Conservation (phyloP, 495 filamentous ascomycete species). For the Mytilinidion resinicola region DNA sequence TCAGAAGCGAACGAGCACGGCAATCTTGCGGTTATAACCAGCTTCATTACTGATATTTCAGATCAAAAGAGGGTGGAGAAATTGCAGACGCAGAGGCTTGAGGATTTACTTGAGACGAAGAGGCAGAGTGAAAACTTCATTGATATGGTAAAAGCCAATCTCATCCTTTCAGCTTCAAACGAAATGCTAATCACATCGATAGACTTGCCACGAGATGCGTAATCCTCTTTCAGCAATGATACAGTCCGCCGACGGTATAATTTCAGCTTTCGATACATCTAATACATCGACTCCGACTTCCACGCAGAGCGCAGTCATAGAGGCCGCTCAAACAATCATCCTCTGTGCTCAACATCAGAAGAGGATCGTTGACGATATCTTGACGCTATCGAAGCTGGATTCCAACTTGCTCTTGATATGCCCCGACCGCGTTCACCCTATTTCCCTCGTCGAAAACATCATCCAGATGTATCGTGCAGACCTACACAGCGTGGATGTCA, state of each 20-base stretch:
- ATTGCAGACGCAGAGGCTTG: slow-evolving; percentile 22
- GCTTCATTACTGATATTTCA: slow-evolving; percentile 27
- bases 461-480: slow-evolving; percentile 32
- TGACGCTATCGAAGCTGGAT: slow-evolving; percentile 32
- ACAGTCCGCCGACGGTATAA: slow-evolving; percentile 31
- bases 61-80: slow-evolving; percentile 24
- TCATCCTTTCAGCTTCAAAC: not conserved
- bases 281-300: not conserved
- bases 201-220: slow-evolving; percentile 29
- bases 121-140: slow-evolving; percentile 25
- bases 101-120: slow-evolving; percentile 29
- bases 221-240: slow-evolving; percentile 34
- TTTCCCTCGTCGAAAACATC: slow-evolving; percentile 15
- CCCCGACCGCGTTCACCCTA: slow-evolving; percentile 22
- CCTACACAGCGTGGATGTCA: slow-evolving; percentile 20
- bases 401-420: slow-evolving; percentile 28
- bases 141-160: slow-evolving; percentile 1
- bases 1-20: slow-evolving; percentile 16
- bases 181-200: not conserved
- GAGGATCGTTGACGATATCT: slow-evolving; percentile 34
- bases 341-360: slow-evolving; percentile 31
- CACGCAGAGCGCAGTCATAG: slow-evolving; percentile 4
- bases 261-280: slow-evolving; percentile 4
- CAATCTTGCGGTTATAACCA: slow-evolving; percentile 20
- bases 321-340: slow-evolving; percentile 30